Evolutionary conservation across 1,139 yeast species (phyloP).

Genomic region (Magnusiomyces suaveolens): DNA sequence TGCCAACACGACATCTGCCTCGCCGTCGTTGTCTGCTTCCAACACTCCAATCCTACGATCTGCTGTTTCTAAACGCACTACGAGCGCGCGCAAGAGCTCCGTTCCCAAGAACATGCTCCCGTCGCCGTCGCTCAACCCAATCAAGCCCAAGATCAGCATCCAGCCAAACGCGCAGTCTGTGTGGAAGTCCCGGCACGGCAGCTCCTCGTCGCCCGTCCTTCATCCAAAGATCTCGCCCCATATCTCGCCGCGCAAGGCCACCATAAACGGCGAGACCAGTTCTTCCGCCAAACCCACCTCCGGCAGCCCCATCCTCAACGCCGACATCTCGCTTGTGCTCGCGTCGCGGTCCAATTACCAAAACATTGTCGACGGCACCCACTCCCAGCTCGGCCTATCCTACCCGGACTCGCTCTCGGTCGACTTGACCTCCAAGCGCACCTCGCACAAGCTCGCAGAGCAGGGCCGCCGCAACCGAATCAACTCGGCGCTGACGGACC

Average conservation of each 20-base stretch:
- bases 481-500: constrained; percentile 73
- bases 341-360: constrained; percentile 38
- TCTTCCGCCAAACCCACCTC: constrained; percentile 18
- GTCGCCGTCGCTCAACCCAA: constrained; percentile 2
- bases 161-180: constrained; percentile 12
- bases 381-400: constrained; percentile 34
- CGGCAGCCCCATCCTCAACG: constrained; percentile 2
- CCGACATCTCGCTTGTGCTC: constrained; percentile 28
- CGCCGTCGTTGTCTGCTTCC: constrained; percentile 16
- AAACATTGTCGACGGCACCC: constrained; percentile 38
- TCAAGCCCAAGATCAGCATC: constrained; percentile 13
- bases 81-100: constrained; percentile 6
- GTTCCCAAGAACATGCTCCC: constrained; percentile 2
- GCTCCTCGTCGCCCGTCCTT: constrained; percentile 21
- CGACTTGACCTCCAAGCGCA: constrained; percentile 37
- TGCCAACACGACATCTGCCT: constrained; percentile 9
- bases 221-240: constrained; percentile 22
- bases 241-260: constrained; percentile 16
- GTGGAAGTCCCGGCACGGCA: constrained; percentile 10
- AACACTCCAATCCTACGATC: background rate
- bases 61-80: background rate
- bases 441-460: constrained; percentile 88
- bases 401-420: constrained; percentile 35
- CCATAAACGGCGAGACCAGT: constrained; percentile 12
- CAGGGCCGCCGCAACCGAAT: constrained; percentile 91